These are phyloP conservation scores for Penicillium sp. DNA, from an alignment of 2,329 filamentous ascomycete genomes.

Conservation along the genomic window DNA sequence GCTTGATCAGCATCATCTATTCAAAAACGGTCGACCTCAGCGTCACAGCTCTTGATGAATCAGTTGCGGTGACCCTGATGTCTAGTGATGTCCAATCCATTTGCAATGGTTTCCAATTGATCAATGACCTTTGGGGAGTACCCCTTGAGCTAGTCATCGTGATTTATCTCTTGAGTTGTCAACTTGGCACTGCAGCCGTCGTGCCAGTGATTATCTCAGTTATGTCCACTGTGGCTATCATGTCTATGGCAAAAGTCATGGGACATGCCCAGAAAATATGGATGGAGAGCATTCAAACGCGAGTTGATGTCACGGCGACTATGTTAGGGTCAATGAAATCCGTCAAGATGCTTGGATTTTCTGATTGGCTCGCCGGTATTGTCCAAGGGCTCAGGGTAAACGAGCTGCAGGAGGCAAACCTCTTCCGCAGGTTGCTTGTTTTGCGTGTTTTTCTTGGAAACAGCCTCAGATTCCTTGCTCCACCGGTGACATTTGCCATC, in stretches of 20 bases:
- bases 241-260: background rate
- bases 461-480: background rate
- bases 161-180: conserved; percentile 2
- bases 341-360: conserved; percentile 42
- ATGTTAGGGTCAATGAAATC: conserved; percentile 41
- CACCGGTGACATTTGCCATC: background rate
- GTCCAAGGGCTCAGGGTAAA: conserved; percentile 37
- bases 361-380: conserved; percentile 26
- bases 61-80: conserved; percentile 9
- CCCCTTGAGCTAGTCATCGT: conserved; percentile 4
- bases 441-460: background rate
- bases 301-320: conserved; percentile 28
- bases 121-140: conserved; percentile 7
- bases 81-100: conserved; percentile 8
- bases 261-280: conserved; percentile 22
- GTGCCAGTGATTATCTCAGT: background rate
- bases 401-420: conserved; percentile 31
- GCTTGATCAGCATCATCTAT: conserved; percentile 1
- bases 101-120: background rate
- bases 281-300: conserved; percentile 27
- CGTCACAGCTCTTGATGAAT: conserved; percentile 4
- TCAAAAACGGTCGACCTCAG: conserved; percentile 6
- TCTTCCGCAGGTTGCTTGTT: conserved; percentile 23
- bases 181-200: conserved; percentile 3
- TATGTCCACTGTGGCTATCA: background rate